Base-by-base conservation (phyloP, 352 stramenopile species). In the Aphanomyces stellatus region DNA sequence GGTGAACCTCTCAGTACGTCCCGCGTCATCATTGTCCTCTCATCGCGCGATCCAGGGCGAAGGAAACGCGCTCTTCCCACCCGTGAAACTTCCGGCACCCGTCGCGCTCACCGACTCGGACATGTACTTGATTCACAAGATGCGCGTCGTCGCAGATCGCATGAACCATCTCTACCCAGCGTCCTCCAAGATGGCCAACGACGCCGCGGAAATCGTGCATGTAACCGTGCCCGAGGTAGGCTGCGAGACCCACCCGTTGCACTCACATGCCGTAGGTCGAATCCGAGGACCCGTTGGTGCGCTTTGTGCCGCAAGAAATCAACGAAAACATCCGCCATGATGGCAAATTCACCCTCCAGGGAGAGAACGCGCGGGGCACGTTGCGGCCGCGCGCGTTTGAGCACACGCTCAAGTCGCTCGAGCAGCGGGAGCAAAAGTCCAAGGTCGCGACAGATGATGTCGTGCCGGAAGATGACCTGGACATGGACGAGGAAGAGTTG, bases 111-210 rank as follows among this genome's bases (percentile, higher is more conserved):
- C 43, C 34, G 41, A 67, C 30, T 67, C 60, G n/a, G 60, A 67
- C 60, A 67, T 57, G 49, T 67, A 67, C 48, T 53, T 67, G 27
- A 41, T 67, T 25, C 41, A 67, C 33, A 67, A 67, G 60, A 67
- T 67, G 60, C 60, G 60, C 42, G 48, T 67, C 5, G 31, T 67
- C 6, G 24, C 60, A 4, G 60, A 67, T 46, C 60, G 60, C 41
- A 67, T 67, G 60, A 46, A n/a, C n/a, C n/a, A 67, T 28, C n/a
- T 67, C 5, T 57, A 67, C n/a, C 60, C 60, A 5, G 33, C 42
- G 2, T n/a, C n/a, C n/a, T 22, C 60, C 24, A 60, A 49, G 10
- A 19, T 25, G 5, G 46, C n/a, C 31, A 37, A 46, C 27, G 40
- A 55, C 28, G 60, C 57, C 8, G 25, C 28, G 17, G 60, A 67